Conservation (phyloP, 768 basidiomycete genomes). For the Collybia nuda region DNA sequence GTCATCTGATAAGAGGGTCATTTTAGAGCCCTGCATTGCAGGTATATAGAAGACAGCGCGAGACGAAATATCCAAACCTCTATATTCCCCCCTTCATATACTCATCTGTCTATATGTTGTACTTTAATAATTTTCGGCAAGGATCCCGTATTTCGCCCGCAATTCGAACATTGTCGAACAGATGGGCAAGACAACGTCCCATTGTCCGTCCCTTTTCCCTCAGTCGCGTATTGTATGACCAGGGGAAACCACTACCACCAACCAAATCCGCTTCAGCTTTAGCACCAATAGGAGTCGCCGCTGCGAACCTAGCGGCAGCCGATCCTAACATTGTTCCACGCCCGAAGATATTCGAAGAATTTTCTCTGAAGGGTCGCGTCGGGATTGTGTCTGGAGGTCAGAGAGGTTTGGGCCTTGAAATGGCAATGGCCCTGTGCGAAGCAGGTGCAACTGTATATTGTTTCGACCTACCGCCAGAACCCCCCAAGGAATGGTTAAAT, state of each 20-base stretch:
- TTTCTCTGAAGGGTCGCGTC: conserved; percentile 54
- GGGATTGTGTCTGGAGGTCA: conserved; percentile 64
- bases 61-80: too few relatives aligned
- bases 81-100: too few relatives aligned
- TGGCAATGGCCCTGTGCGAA: conserved; percentile 72
- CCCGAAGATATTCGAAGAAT: conserved; percentile 58
- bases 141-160: too few relatives aligned
- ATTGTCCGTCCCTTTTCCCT: conserved; percentile 13
- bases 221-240: conserved; percentile 42
- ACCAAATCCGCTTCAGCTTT: conserved; percentile 50
- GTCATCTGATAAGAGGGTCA: too few relatives aligned
- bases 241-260: conserved; percentile 6
- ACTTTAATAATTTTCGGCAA: too few relatives aligned
- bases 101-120: too few relatives aligned
- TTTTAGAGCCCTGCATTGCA: too few relatives aligned
- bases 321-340: conserved; percentile 32
- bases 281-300: conserved; percentile 61
- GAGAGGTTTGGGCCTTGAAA: conserved; percentile 75
- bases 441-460: conserved; percentile 71
- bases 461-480: conserved; percentile 54
- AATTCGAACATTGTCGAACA: too few relatives aligned
- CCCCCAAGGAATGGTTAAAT: conserved; percentile 56
- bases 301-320: conserved; percentile 45
- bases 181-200: too few relatives aligned
- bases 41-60: too few relatives aligned